A percentile compares a stretch with the other conserved stretches of the same genome.
These are phyloP conservation scores for Neonectria sp. DNA, from an alignment of 2,329 filamentous ascomycete species.

Conservation along the genomic window DNA sequence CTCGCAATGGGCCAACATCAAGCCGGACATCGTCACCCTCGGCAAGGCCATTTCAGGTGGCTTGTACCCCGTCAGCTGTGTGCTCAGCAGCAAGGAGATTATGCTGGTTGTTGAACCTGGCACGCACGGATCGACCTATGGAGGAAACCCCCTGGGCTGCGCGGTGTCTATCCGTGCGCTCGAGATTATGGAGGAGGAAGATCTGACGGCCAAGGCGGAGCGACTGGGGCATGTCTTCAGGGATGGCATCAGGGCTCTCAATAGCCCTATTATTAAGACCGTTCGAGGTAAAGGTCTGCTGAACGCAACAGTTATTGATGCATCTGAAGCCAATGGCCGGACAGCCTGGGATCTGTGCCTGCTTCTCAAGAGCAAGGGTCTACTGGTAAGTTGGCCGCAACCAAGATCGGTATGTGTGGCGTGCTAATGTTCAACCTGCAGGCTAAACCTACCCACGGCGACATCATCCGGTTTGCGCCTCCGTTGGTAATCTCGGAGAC, in stretches of 20 bases:
- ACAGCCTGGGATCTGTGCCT: conserved; percentile 97
- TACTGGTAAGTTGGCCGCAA: conserved; percentile 76
- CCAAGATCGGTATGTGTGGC: not conserved
- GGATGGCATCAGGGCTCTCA: conserved; percentile 79
- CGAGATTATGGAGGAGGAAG: conserved; percentile 93
- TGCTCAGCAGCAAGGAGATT: conserved; percentile 88
- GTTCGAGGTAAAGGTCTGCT: conserved; percentile 94
- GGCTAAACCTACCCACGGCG: conserved; percentile 98
- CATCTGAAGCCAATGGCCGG: conserved; percentile 86
- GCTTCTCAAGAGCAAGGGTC: conserved; percentile 93
- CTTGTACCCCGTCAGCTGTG: conserved; percentile 97
- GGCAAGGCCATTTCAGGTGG: conserved; percentile 98
- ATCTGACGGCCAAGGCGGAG: conserved; percentile 87
- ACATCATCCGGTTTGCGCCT: conserved; percentile 98
- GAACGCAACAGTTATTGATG: conserved; percentile 97
- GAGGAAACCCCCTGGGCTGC: conserved; percentile 96
- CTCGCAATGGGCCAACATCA: conserved; percentile 94
- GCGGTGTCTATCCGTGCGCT: conserved; percentile 95
- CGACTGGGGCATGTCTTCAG: conserved; percentile 87
- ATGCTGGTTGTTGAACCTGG: conserved; percentile 98
- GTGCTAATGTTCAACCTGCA: conserved; percentile 54
- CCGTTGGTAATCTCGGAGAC: conserved; percentile 93
- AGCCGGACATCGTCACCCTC: conserved; percentile 93
- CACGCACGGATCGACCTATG: conserved; percentile 97
- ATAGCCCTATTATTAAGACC: conserved; percentile 83